A percentile compares a stretch with the other conserved stretches of the same genome.
phyloP scores from a whole-genome alignment of 1,284 basidiomycete genomes.

The Puccinia novopanici region DNA sequence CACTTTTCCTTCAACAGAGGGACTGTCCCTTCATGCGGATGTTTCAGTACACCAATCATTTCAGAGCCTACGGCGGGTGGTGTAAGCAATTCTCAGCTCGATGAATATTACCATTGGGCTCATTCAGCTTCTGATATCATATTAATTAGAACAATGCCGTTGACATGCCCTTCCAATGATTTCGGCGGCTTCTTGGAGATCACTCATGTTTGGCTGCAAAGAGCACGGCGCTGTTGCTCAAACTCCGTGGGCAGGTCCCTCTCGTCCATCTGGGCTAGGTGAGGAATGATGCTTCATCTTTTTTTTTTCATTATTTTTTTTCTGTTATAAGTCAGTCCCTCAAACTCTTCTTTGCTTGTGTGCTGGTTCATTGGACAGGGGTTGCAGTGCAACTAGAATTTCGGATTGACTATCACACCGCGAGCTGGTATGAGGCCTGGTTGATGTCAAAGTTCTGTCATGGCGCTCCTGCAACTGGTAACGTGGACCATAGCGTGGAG shows the following conservation, averaged over 20 bases:
- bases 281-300: neutral
- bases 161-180: conserved; percentile 3
- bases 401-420: neutral
- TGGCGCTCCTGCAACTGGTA: neutral
- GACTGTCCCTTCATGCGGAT: neutral
- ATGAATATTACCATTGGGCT: neutral
- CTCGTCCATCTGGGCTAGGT: neutral
- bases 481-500: neutral
- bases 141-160: neutral
- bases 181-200: conserved; percentile 10
- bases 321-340: neutral
- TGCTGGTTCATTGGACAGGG: neutral
- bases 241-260: neutral
- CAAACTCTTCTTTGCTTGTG: neutral
- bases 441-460: neutral
- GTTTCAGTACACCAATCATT: neutral
- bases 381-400: neutral
- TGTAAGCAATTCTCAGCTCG: neutral
- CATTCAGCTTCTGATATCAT: neutral
- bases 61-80: neutral
- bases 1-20: neutral
- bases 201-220: conserved; percentile 7
- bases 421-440: conserved; percentile 20
- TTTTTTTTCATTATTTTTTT: neutral
- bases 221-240: conserved; percentile 5